phyloP scores from a whole-genome alignment of 306 rosid species.

The Quercus berberidifolia region DNA sequence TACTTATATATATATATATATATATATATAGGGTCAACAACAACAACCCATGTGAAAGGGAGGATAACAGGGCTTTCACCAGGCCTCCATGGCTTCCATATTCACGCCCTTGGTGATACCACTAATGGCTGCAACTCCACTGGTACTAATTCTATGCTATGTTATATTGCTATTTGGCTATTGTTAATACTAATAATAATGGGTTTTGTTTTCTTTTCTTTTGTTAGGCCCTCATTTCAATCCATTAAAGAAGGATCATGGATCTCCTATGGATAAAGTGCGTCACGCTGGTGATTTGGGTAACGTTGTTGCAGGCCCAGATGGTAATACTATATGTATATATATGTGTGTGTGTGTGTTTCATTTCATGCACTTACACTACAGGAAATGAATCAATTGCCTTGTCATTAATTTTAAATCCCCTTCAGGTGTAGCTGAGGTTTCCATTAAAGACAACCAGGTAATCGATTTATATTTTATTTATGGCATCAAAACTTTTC shows the following conservation, averaged over 20 bases:
- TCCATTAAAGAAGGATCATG: slow-evolving; percentile 64
- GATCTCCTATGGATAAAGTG: slow-evolving; percentile 57
- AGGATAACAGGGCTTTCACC: slow-evolving; percentile 51
- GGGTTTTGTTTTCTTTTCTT: background rate
- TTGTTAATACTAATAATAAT: too few relatives aligned
- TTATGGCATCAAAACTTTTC: background rate
- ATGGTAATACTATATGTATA: slow-evolving; percentile 30
- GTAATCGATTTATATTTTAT: slow-evolving; percentile 9
- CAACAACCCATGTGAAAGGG: slow-evolving; percentile 50
- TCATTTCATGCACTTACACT: too few relatives aligned
- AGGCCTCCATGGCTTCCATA: slow-evolving; percentile 51
- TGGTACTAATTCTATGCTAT: slow-evolving; percentile 4
- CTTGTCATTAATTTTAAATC: background rate
- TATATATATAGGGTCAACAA: background rate
- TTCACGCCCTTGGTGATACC: slow-evolving; percentile 58
- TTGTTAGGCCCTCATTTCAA: slow-evolving; percentile 68
- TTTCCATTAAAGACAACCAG: slow-evolving; percentile 54
- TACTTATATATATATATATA: too few relatives aligned
- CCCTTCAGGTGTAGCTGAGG: slow-evolving; percentile 63
- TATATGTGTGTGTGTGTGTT: background rate
- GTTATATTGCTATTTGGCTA: background rate
- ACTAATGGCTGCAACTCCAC: slow-evolving; percentile 63
- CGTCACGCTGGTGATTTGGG: slow-evolving; percentile 92
- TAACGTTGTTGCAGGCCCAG: slow-evolving; percentile 59
- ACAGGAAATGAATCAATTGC: background rate